Conservation (phyloP, 306 rosid species). For the Lagenaria siceraria region DNA sequence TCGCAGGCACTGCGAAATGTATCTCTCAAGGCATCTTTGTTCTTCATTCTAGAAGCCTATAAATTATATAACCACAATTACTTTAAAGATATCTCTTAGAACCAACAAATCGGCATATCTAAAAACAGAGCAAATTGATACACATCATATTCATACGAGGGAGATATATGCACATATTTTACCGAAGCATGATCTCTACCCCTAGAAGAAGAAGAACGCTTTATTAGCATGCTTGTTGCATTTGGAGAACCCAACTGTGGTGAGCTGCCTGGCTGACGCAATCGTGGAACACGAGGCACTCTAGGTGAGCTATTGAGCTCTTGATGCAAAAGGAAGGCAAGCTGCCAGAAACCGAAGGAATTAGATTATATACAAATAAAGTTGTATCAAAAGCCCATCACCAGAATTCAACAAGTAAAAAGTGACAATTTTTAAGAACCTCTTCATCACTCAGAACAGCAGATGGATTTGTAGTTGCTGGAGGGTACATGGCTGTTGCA, state of each 20-base stretch:
- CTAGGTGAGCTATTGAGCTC: constrained; percentile 95
- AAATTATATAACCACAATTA: constrained; percentile 6
- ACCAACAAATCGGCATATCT: neutral
- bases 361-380: neutral
- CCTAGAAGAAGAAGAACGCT: constrained; percentile 58
- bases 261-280: constrained; percentile 64
- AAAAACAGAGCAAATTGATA: neutral
- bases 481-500: constrained; percentile 36
- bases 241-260: constrained; percentile 70
- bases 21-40: constrained; percentile 66
- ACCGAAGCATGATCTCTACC: constrained; percentile 74
- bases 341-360: constrained; percentile 29
- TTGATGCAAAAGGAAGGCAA: constrained; percentile 87
- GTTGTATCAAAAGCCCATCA: constrained; percentile 3
- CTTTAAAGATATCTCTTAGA: neutral
- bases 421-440: constrained; percentile 32
- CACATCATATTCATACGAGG: constrained; percentile 1
- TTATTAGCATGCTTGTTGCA: constrained; percentile 60
- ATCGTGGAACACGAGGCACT: constrained; percentile 96
- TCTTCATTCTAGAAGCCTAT: constrained; percentile 65
- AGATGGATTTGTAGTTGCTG: constrained; percentile 44
- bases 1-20: constrained; percentile 51
- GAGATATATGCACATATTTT: constrained; percentile 11
- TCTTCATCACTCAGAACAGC: constrained; percentile 86
- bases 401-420: neutral